Evolutionary conservation across 2,329 filamentous ascomycete species (phyloP), one percentile per base, ranked within the genome.

Genomic region (Blumeria graminis): DNA sequence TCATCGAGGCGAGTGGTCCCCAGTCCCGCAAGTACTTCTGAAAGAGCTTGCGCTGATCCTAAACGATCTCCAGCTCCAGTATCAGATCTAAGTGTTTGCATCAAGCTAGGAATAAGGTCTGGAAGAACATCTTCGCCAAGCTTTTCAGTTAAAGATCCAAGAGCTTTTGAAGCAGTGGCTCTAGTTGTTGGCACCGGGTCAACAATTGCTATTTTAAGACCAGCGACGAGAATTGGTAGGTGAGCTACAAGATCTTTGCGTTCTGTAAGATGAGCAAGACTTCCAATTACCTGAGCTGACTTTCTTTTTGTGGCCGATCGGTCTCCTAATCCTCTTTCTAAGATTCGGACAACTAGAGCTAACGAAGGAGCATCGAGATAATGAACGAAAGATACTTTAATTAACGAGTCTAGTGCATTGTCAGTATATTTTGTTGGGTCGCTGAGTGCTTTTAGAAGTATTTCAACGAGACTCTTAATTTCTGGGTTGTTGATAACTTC

Each of bases 401-500:
- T 95, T 58, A 98, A 77, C 0, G 87, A 76, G 67, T 98, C 90
- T 58, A 98, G 74, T 14, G 92, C 92, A 62, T 93, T 86, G 65
- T 98, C 90, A 0, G 93, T 98, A 70, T 94, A 87, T 67, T 92
- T 96, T 0, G 90, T 98, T 1, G 92, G 89, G 67, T 98, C 92
- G 65, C 92, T 98, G 58, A 98, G 78, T 60, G 92, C 93, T 70
- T 95, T 96, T 63, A 98, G 81, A 36, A 98, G 77, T 57, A 95
- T 84, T 63, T 84, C 82, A 58, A 96, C 90, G 13, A 96, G 75
- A 61, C 82, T 79, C 76, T 95, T 95, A 66, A 98, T 86, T 69
- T 98, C 92, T 3, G 92, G 92, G 68, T 98, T 98, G 69, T 77
- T 93, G 68, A 98, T 98, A 62, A 98, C 93, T 68, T 98, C 93